A percentile compares a stretch with the other conserved stretches of the same genome.
phyloP scores from a whole-genome alignment of 2,329 filamentous ascomycete species.

The Colletotrichum costaricense region DNA sequence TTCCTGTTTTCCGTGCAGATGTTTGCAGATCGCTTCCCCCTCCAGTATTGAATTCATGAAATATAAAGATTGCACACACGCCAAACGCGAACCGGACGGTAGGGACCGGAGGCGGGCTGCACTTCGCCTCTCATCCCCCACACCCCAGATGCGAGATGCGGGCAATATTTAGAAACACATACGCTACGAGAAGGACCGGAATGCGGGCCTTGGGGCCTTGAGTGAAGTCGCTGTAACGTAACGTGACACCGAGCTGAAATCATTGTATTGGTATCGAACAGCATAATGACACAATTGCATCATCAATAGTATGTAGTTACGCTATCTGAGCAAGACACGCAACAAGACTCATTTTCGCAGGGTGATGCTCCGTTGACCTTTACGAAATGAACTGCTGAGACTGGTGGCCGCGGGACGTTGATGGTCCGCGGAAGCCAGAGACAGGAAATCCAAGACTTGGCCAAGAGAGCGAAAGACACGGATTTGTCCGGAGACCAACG shows the following conservation, averaged over 20 bases:
- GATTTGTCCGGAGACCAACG: background rate
- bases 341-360: background rate
- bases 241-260: background rate
- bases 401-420: background rate
- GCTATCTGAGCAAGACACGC: background rate
- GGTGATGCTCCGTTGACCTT: background rate
- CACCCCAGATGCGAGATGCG: background rate
- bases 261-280: background rate
- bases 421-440: background rate
- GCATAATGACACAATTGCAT: background rate
- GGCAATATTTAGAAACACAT: background rate
- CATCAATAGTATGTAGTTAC: background rate
- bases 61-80: background rate
- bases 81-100: background rate
- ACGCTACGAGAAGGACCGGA: background rate
- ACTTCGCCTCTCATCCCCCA: background rate
- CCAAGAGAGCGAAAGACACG: background rate
- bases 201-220: background rate
- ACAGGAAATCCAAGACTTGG: background rate
- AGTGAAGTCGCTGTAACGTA: background rate
- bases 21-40: background rate
- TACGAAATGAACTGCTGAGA: background rate
- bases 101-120: background rate
- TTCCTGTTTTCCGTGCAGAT: conserved; percentile 5
- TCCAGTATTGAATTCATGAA: background rate